Conservation (phyloP, 345 rosid genomes). For the Salix koriyanagi region DNA sequence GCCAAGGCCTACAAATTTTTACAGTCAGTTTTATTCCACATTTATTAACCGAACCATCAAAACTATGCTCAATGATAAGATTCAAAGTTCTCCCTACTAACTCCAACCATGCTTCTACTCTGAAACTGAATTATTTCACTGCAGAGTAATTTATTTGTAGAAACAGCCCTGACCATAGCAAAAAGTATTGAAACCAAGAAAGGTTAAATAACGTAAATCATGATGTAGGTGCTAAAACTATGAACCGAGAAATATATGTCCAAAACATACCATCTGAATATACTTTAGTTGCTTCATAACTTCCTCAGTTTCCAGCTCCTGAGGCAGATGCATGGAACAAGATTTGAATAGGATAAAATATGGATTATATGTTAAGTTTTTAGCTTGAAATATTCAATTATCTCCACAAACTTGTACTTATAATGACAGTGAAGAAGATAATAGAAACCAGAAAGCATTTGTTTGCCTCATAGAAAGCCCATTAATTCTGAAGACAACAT, state of each 20-base stretch:
- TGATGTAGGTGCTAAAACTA: background rate
- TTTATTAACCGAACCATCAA: background rate
- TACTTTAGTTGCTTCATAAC: conserved; percentile 74
- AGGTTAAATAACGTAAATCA: background rate
- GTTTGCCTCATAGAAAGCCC: background rate
- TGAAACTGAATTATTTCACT: background rate
- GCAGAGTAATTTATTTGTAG: background rate
- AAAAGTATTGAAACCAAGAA: background rate
- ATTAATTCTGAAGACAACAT: background rate
- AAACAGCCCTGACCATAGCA: background rate
- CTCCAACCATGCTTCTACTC: background rate
- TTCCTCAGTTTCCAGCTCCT: conserved; percentile 89
- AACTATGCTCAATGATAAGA: background rate
- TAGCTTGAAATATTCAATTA: background rate
- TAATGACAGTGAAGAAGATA: background rate
- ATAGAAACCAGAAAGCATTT: background rate
- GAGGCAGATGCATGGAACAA: conserved; percentile 19
- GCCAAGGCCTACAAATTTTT: no score
- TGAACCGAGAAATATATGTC: background rate
- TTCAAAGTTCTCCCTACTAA: background rate
- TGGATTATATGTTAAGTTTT: background rate
- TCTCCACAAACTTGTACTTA: background rate
- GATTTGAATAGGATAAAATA: conserved; percentile 3
- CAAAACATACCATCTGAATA: conserved; percentile 53
- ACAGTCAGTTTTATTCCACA: background rate